Base-by-base conservation (phyloP, 2,329 filamentous ascomycete genomes). In the Paraphaeosphaeria sporulosa region DNA sequence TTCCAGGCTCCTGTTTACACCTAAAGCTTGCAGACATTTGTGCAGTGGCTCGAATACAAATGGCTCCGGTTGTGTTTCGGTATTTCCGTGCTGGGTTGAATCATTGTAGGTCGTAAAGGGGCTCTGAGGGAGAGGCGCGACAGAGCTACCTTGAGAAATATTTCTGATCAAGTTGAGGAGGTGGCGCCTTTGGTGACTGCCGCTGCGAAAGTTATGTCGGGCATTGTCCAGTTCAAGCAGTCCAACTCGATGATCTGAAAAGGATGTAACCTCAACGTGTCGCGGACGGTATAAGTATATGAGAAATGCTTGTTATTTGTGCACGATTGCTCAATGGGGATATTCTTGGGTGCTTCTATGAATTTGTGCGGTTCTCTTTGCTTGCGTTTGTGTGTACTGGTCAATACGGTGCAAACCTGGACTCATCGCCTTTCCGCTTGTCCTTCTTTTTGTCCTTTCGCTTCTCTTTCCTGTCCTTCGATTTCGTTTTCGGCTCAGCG, bases 391-490 rank as follows among this genome's bases (percentile, higher is more conserved):
- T 40, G 36, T 15, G 36, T n/a, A 40, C 34, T 19, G 9, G 23
- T 42, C 51, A 80, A 55, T 80, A 80, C 1, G 78, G 79, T 59
- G 78, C 77, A 58, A 71, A 80, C 47, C 78, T 71, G 32, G 71
- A 73, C 12, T 72, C 71, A 1, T 67, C 68, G 19, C 64, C 70
- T 34, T 70, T 70, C 38, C 62, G 59, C 57, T 73, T 71, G 51
- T 74, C 66, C 27, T 68, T 68, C 46, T 61, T 56, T 34, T 73
- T 73, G 27, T 54, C 57, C 67, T 55, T 71, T 67, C 48, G 51
- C 40, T 54, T 54, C 19, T 55, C 42, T 13, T 55, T 55, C 47
- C 21, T 57, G 17, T 51, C 55, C 30, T 51, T 43, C 3, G 46
- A 34, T 61, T 71, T 69, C 13, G 57, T 57, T 30, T 42, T 56